A percentile compares a stretch with the other conserved stretches of the same genome.
Conservation (phyloP, 306 rosid species). For the Fragaria iinumae region DNA sequence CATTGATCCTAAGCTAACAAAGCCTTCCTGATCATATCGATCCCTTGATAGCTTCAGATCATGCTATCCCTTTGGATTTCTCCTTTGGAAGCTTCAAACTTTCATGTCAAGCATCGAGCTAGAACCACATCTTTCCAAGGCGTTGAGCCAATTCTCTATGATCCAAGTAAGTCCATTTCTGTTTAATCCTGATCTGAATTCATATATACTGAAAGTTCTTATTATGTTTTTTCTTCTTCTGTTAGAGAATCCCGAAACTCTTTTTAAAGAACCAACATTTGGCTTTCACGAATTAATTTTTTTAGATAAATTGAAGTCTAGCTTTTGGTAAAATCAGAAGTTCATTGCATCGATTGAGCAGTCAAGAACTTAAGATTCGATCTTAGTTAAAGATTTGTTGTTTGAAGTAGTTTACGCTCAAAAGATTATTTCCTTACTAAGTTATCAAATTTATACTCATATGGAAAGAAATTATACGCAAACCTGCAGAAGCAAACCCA, state of each 20-base stretch:
- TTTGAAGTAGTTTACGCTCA: not conserved
- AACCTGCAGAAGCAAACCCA: slow-evolving; percentile 4
- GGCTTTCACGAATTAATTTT: not conserved
- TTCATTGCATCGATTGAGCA: not conserved
- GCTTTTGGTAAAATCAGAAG: not conserved
- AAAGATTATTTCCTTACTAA: not conserved
- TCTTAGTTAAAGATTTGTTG: not conserved
- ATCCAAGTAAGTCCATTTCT: slow-evolving; percentile 5
- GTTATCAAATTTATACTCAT: not conserved
- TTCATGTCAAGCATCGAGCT: slow-evolving; percentile 3
- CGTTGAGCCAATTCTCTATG: not conserved
- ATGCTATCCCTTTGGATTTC: slow-evolving; percentile 58
- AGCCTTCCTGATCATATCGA: not conserved
- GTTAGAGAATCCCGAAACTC: not conserved
- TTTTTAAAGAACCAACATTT: not conserved
- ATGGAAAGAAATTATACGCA: slow-evolving; percentile 1
- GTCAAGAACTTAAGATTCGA: not conserved
- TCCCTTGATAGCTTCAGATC: slow-evolving; percentile 31
- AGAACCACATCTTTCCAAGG: not conserved
- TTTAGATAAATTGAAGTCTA: not conserved
- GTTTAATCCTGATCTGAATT: not conserved
- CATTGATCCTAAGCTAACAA: slow-evolving; percentile 40
- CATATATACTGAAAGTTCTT: not conserved
- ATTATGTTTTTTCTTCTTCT: not conserved
- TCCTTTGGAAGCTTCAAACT: slow-evolving; percentile 41